Evolutionary conservation across 2,329 filamentous ascomycete species (phyloP).

Genomic region (Blumeriella jaapii): DNA sequence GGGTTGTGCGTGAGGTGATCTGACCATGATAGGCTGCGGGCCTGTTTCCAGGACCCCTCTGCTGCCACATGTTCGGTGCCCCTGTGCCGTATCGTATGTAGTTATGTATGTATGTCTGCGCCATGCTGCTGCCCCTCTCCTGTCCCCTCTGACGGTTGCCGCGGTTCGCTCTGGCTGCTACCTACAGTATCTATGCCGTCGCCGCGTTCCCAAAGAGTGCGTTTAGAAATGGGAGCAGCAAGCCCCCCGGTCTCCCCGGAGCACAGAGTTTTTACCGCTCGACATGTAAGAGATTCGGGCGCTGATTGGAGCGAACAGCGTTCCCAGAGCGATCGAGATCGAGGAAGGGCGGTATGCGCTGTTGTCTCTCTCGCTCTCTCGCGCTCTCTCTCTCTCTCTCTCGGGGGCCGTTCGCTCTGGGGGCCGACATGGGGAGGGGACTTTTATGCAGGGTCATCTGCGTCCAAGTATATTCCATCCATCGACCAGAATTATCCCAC

Average conservation of each 20-base stretch:
- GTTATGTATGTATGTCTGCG: too few relatives aligned
- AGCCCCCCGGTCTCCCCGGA: background rate
- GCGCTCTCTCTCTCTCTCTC: slow-evolving; percentile 4
- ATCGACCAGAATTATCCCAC: slow-evolving; percentile 1
- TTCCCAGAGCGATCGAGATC: slow-evolving; percentile 10
- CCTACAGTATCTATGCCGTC: too few relatives aligned
- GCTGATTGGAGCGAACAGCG: slow-evolving; percentile 17
- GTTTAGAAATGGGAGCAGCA: slow-evolving; percentile 4
- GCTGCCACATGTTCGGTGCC: too few relatives aligned
- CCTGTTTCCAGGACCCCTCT: too few relatives aligned
- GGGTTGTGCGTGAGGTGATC: too few relatives aligned
- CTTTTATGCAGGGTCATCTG: slow-evolving; percentile 9
- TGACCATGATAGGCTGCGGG: too few relatives aligned
- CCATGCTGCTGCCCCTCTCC: too few relatives aligned
- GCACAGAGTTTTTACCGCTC: slow-evolving; percentile 11
- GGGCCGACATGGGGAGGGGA: too few relatives aligned
- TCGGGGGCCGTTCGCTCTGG: slow-evolving; percentile 6
- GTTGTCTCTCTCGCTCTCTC: too few relatives aligned
- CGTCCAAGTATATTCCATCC: slow-evolving; percentile 7
- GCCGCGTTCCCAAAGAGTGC: slow-evolving; percentile 2
- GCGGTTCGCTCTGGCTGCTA: too few relatives aligned
- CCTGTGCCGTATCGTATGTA: too few relatives aligned
- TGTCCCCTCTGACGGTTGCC: too few relatives aligned
- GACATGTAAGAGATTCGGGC: slow-evolving; percentile 1
- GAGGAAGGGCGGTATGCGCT: slow-evolving; percentile 14